Percentiles rank a stretch among this genome's conserved stretches.
Evolutionary conservation across 371 early-diverging fungal species (phyloP).

Genomic region (Mortierella sp.): DNA sequence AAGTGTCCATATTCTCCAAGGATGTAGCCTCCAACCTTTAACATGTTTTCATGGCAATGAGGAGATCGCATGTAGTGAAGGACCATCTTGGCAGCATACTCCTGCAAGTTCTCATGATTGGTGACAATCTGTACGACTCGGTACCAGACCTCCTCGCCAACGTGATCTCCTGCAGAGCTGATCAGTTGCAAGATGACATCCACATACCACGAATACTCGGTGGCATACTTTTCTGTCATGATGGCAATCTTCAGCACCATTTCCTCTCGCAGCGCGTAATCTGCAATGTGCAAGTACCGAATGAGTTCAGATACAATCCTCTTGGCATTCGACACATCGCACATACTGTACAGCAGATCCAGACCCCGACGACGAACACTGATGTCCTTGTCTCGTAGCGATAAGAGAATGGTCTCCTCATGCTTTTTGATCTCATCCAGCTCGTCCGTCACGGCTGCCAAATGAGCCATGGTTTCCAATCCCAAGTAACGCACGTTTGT

Average conservation of each 20-base stretch:
- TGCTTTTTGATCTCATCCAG: constrained; percentile 86
- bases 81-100: constrained; percentile 90
- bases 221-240: constrained; percentile 95
- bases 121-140: constrained; percentile 95
- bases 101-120: constrained; percentile 92
- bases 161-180: constrained; percentile 94
- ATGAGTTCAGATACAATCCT: constrained; percentile 91
- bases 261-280: constrained; percentile 93
- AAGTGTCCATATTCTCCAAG: constrained; percentile 97
- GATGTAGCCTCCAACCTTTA: constrained; percentile 95
- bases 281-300: constrained; percentile 87
- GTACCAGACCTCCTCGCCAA: constrained; percentile 97
- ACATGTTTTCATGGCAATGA: constrained; percentile 91
- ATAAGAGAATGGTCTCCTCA: constrained; percentile 90
- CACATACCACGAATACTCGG: constrained; percentile 97
- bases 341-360: constrained; percentile 97
- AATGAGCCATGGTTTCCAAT: constrained; percentile 96
- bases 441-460: constrained; percentile 90
- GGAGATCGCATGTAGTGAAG: constrained; percentile 83
- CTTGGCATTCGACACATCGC: constrained; percentile 88
- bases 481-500: constrained; percentile 96
- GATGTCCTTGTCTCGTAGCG: constrained; percentile 95
- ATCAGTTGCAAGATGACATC: constrained; percentile 96
- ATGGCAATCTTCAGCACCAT: constrained; percentile 98
- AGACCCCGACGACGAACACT: constrained; percentile 95